Conservation (phyloP, 305 asterid genomes). For the Fraxinus dipetala region DNA sequence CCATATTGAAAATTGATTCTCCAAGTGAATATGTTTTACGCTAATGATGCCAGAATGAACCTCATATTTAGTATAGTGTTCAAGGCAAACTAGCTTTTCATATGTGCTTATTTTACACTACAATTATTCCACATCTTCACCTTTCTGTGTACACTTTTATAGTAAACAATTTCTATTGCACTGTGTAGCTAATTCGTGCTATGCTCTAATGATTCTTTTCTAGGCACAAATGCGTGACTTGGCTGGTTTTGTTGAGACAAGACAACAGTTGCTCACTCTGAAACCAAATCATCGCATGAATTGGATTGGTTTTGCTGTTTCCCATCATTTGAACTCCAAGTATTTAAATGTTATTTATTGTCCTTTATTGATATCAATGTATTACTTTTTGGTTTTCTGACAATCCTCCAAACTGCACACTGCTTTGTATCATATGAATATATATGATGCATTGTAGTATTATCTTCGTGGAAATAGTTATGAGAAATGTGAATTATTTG, state of each 20-base stretch:
- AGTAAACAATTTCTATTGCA: background rate
- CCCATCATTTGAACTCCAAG: conserved; percentile 89
- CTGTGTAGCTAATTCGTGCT: conserved; percentile 18
- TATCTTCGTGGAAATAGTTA: background rate
- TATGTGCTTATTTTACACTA: background rate
- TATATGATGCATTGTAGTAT: background rate
- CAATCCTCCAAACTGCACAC: background rate
- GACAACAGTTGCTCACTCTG: conserved; percentile 88
- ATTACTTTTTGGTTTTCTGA: background rate
- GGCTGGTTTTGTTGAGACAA: conserved; percentile 95
- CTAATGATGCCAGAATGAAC: background rate
- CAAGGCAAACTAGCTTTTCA: background rate
- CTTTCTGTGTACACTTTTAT: background rate
- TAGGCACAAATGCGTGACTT: conserved; percentile 99
- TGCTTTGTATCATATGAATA: background rate
- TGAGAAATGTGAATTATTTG: background rate
- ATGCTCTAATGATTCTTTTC: conserved; percentile 23
- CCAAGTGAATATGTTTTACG: background rate
- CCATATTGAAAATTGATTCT: background rate
- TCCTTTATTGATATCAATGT: background rate
- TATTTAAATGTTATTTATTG: conserved; percentile 22
- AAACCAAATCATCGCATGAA: conserved; percentile 98
- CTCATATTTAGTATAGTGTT: background rate
- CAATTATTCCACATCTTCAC: background rate
- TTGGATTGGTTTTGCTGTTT: conserved; percentile 98